A percentile compares a stretch with the other conserved stretches of the same genome.
Conservation (phyloP, 2,329 filamentous ascomycete species). For the Aureobasidium sp. region DNA sequence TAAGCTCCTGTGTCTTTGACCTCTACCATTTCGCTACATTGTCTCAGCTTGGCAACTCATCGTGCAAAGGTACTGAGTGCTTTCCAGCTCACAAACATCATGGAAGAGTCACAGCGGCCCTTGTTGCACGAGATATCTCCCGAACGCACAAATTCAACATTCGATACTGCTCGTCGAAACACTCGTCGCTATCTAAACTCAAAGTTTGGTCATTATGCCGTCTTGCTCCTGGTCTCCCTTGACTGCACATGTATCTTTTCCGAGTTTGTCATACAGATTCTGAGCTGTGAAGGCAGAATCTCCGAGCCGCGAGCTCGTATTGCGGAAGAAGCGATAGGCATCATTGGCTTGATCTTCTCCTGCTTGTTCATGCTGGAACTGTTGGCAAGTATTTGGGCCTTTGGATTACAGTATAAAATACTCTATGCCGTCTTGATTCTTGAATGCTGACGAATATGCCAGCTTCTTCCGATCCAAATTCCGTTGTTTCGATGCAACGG, state of each 20-base stretch:
- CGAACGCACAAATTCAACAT: background rate
- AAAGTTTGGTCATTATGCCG: conserved; percentile 43
- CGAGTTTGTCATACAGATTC: conserved; percentile 45
- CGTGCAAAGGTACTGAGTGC: background rate
- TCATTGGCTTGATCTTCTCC: conserved; percentile 53
- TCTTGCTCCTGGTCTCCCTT: conserved; percentile 43
- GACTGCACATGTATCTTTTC: conserved; percentile 49
- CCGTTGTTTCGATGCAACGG: conserved; percentile 56
- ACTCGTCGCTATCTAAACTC: conserved; percentile 37
- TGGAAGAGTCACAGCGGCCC: conserved; percentile 1
- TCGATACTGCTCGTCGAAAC: conserved; percentile 18
- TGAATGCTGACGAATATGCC: background rate
- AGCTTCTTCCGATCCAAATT: conserved; percentile 41
- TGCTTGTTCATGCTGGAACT: conserved; percentile 60
- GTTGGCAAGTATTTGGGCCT: conserved; percentile 52
- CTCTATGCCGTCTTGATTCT: background rate
- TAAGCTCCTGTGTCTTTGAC: background rate
- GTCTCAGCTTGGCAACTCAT: background rate
- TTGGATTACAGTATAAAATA: conserved; percentile 48
- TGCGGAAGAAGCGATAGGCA: conserved; percentile 40
- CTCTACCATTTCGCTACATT: background rate
- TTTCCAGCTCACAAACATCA: background rate
- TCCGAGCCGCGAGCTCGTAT: conserved; percentile 23
- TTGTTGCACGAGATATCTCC: background rate
- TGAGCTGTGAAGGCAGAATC: conserved; percentile 40